These are phyloP conservation scores for Ajuga reptans DNA, from an alignment of 305 asterid genomes.

Conservation along the genomic window DNA sequence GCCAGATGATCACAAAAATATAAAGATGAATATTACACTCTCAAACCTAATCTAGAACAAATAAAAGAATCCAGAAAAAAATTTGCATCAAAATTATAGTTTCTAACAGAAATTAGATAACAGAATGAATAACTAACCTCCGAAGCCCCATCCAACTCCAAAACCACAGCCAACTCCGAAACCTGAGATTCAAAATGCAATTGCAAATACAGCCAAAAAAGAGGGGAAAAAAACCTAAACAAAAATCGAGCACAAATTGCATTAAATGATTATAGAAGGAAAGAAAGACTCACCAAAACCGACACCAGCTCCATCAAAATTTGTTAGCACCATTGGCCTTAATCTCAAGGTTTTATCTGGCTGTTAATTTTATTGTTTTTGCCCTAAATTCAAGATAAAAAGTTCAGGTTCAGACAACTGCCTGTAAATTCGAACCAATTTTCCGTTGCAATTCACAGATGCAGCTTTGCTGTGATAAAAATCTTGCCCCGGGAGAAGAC, in stretches of 20 bases:
- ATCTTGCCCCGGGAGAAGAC: too few species aligned
- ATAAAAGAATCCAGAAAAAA: background rate
- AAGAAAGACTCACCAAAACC: slow-evolving; percentile 55
- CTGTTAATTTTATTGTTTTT: background rate
- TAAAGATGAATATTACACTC: background rate
- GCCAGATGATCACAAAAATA: too few species aligned
- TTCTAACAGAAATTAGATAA: background rate
- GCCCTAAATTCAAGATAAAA: background rate
- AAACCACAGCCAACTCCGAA: slow-evolving; percentile 93
- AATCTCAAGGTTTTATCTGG: background rate
- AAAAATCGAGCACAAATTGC: background rate
- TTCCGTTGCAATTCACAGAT: background rate
- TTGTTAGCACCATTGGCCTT: slow-evolving; percentile 43
- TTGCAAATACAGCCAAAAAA: background rate
- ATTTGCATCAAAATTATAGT: background rate
- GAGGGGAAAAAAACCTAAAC: background rate
- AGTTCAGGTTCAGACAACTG: background rate
- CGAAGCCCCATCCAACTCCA: slow-evolving; percentile 98
- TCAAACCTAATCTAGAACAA: background rate
- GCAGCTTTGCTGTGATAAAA: background rate
- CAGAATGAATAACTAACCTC: slow-evolving; percentile 59
- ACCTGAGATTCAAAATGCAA: slow-evolving; percentile 38
- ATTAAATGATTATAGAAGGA: background rate
- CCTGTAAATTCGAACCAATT: background rate
- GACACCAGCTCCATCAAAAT: slow-evolving; percentile 69